Base-by-base conservation (phyloP, 305 asterid genomes). In the Fraxinus velutina region DNA sequence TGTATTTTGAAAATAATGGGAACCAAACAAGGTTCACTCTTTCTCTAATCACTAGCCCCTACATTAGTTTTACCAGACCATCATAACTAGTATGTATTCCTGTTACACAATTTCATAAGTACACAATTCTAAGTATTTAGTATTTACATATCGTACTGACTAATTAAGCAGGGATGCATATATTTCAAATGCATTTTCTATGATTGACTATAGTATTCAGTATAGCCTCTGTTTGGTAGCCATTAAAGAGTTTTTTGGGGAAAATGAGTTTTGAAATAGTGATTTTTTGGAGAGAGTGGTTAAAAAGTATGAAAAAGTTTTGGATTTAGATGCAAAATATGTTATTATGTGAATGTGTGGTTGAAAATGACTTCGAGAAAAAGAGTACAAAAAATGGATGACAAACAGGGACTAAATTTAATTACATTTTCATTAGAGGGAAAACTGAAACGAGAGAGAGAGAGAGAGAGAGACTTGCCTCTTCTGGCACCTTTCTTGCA, bases 401-500 rank as follows among this genome's bases (percentile, higher is more conserved):
- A 39, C 50, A 39, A 39, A 39, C 50, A 1, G 2, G 50, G 50
- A 12, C 50, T 50, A 24, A 55, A 30, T 15, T 52, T 52, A n/a
- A 37, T 42, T 37, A 15, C 5, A 21, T 22, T 19, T 62, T 62
- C 32, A 21, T 22, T 21, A 79, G 76, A 4, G 21, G 60, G 7
- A 44, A 50, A 50, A 15, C 57, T 47, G 6, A 15, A 13, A 47
- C 4, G 37, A 33, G 44, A 37, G 12, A 37, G n/a, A 10, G n/a
- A 42, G 39, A 37, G 52, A 39, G 50, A 44, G 22, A n/a, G 22
- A 52, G 8, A 22, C 92, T 88, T 89, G 84, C 97, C 95, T 93
- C 97, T 39, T 92, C 82, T 34, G 86, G 75, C 82, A 93, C 97
- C 81, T 86, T 88, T 85, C 92, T 89, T 75, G 87, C 88, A 62